Evolutionary conservation across 306 rosid species (phyloP), one percentile per base, ranked within the genome.

Genomic region (Corylus heterophylla): DNA sequence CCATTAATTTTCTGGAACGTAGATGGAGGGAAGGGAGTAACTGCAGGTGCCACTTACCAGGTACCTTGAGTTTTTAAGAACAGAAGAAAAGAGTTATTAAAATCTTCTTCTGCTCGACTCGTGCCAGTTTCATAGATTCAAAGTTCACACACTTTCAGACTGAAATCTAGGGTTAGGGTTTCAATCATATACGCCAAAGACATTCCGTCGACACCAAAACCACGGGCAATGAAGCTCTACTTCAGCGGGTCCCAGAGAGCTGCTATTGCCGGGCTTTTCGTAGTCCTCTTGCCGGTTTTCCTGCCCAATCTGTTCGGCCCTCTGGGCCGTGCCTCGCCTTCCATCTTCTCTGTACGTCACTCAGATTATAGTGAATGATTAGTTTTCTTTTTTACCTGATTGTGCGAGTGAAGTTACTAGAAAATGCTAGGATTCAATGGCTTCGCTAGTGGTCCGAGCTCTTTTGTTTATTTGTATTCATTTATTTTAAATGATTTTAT

Each of bases 261-360:
- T 25, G 86, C 86, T 47, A 68, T 68, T 42, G 83, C 80, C 68
- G 94, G 86, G 68, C 74, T 89, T 68, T 55, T 85, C 59, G 75
- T 90, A 39, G 80, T 92, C 59, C 83, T 90, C 18, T 87, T 86
- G 29, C 94, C 96, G 2, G 37, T 85, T 89, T 83, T 88, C 75
- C 79, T 85, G 68, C 93, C 97, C 50, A 73, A 76, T 61, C 83
- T 94, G 74, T 89, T 94, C 85, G 82, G 85, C 54, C 98, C 97
- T 45, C 85, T 90, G 48, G 75, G 83, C 50, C 75, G 83, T 83
- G 97, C 88, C 52, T 87, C 87, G 10, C 83, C 94, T 88, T 87
- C 92, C 78, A 58, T 83, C 68, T 88, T 80, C 81, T 84, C 85
- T 86, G 99, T 95, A 78, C 80, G 84, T 72, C 69, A 27, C 16